A percentile compares a stretch with the other conserved stretches of the same genome.
phyloP scores from a whole-genome alignment of 345 rosid species.

The Murraya paniculata region DNA sequence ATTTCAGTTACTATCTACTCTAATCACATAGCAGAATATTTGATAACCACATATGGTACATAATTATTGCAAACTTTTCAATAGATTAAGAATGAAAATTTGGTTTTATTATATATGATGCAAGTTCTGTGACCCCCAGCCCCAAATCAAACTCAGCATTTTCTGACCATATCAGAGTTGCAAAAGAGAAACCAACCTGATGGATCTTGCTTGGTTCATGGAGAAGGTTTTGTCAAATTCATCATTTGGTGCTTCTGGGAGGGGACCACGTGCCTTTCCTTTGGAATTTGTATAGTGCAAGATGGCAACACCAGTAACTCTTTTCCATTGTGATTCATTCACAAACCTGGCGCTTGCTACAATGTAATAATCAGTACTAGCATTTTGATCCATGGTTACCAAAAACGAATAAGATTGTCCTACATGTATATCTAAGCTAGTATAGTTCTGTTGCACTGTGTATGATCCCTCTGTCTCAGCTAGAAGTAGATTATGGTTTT shows the following conservation, averaged over 20 bases:
- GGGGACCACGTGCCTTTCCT: constrained; percentile 86
- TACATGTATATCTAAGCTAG: constrained; percentile 95
- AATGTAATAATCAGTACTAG: constrained; percentile 95
- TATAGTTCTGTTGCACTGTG: constrained; percentile 95
- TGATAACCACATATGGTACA: not conserved
- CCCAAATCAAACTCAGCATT: not conserved
- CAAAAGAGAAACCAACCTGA: constrained; percentile 56
- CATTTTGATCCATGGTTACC: constrained; percentile 94
- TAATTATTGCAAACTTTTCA: not conserved
- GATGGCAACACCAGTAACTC: constrained; percentile 95
- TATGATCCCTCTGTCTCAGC: constrained; percentile 95
- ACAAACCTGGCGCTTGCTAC: constrained; percentile 95
- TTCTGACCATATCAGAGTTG: not conserved
- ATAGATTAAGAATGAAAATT: not conserved
- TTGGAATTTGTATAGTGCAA: constrained; percentile 90
- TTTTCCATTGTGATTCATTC: constrained; percentile 81
- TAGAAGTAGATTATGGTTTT: constrained; percentile 82
- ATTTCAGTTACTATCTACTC: not conserved
- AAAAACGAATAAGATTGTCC: constrained; percentile 93
- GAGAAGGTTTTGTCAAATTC: constrained; percentile 90
- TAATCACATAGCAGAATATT: not conserved
- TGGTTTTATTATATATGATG: too few species aligned
- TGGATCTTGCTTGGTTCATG: constrained; percentile 99
- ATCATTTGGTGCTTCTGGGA: constrained; percentile 80
- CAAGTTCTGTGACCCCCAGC: not conserved